Evolutionary conservation across 116 monocot genomes (phyloP).

Genomic region (Cymodocea nodosa): DNA sequence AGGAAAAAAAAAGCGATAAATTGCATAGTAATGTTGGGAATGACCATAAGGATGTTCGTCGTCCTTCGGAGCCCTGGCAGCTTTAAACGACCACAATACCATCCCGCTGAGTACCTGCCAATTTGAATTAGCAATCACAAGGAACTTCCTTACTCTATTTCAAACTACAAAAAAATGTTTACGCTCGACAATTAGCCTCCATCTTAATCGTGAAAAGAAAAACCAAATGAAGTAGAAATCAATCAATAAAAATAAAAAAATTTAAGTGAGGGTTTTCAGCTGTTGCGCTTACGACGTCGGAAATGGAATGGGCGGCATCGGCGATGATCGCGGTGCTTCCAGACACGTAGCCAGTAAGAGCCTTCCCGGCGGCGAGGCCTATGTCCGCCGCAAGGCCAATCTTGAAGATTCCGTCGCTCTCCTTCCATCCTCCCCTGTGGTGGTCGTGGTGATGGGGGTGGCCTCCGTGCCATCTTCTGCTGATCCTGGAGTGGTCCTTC

Average conservation of each 20-base stretch:
- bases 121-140: background rate
- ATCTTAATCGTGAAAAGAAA: too few species aligned
- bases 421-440: conserved; percentile 2
- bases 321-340: conserved; percentile 87
- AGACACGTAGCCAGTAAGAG: conserved; percentile 55
- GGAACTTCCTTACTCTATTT: background rate
- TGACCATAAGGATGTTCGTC: conserved; percentile 92
- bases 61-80: conserved; percentile 76
- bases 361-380: conserved; percentile 63
- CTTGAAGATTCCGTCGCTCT: conserved; percentile 57
- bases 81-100: conserved; percentile 69
- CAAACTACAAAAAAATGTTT: background rate
- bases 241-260: background rate
- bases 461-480: conserved; percentile 54
- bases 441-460: conserved; percentile 15
- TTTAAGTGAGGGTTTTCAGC: background rate
- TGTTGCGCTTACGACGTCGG: conserved; percentile 62
- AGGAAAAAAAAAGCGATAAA: background rate
- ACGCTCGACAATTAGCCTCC: background rate
- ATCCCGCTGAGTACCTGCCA: conserved; percentile 88
- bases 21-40: conserved; percentile 5
- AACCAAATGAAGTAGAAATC: too few species aligned
- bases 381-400: conserved; percentile 83
- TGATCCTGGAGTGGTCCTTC: conserved; percentile 1
- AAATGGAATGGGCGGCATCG: conserved; percentile 85